phyloP scores from a whole-genome alignment of 2,329 filamentous ascomycete genomes.

The Ophiocordyceps camponoti-rufipedis region DNA sequence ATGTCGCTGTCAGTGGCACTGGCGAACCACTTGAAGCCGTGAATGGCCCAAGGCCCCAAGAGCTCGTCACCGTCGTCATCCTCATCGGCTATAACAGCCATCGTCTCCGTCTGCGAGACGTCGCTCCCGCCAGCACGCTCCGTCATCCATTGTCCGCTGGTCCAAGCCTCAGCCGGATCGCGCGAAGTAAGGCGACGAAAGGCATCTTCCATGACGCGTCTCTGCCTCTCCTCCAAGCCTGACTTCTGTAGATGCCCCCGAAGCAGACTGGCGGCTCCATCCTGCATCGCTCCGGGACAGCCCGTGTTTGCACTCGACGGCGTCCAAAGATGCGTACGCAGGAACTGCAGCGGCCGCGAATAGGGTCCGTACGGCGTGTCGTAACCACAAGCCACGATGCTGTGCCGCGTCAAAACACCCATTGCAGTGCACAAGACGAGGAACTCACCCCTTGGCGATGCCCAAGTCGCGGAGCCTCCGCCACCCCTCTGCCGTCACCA shows the following conservation, averaged over 20 bases:
- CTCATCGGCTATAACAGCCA: slow-evolving; percentile 19
- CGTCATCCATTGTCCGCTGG: slow-evolving; percentile 64
- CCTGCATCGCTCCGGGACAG: slow-evolving; percentile 50
- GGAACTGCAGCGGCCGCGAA: slow-evolving; percentile 40
- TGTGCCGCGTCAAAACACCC: slow-evolving; percentile 4
- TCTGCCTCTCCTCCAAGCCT: slow-evolving; percentile 11
- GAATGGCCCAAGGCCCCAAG: slow-evolving; percentile 36
- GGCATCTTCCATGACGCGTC: slow-evolving; percentile 29
- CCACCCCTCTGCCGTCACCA: slow-evolving; percentile 53
- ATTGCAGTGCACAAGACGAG: background rate
- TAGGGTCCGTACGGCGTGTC: slow-evolving; percentile 30
- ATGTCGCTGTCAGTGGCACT: slow-evolving; percentile 20
- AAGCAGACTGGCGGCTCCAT: slow-evolving; percentile 37
- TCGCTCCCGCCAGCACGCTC: slow-evolving; percentile 52
- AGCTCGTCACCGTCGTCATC: slow-evolving; percentile 13
- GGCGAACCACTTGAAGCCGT: slow-evolving; percentile 45
- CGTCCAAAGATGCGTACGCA: slow-evolving; percentile 38
- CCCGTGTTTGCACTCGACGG: slow-evolving; percentile 40
- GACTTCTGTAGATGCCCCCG: slow-evolving; percentile 21
- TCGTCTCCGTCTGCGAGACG: slow-evolving; percentile 48
- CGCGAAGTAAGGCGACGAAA: slow-evolving; percentile 34
- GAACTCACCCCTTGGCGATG: slow-evolving; percentile 28
- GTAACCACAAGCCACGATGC: slow-evolving; percentile 41
- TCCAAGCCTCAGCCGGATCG: slow-evolving; percentile 37
- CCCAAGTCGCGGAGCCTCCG: slow-evolving; percentile 39